These are phyloP conservation scores for Kappamyces sp. DNA, from an alignment of 192 early-diverging fungal species.

Conservation along the genomic window DNA sequence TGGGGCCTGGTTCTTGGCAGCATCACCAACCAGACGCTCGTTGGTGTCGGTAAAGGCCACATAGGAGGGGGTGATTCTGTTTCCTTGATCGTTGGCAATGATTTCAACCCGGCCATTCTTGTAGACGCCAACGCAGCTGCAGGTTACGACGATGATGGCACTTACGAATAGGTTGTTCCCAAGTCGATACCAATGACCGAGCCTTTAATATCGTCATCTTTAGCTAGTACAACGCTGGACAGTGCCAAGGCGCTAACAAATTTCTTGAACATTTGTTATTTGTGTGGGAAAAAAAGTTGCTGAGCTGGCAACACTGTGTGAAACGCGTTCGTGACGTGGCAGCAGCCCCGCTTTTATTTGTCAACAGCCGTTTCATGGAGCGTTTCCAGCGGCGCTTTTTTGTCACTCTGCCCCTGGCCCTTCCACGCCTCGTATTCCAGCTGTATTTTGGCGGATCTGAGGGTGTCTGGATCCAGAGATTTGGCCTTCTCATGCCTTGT, in stretches of 20 bases:
- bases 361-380: too few relatives aligned
- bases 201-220: constrained; percentile 27
- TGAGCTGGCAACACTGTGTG: too few relatives aligned
- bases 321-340: too few relatives aligned
- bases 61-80: constrained; percentile 93
- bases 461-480: neutral
- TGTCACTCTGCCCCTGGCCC: too few relatives aligned
- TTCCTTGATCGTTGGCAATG: constrained; percentile 95
- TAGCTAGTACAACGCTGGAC: neutral
- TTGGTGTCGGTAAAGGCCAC: constrained; percentile 82
- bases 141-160: constrained; percentile 18
- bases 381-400: too few relatives aligned
- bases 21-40: constrained; percentile 88
- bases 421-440: constrained; percentile 12
- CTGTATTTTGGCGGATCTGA: constrained; percentile 7
- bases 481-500: neutral
- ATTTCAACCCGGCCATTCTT: constrained; percentile 95
- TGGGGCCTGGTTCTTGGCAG: constrained; percentile 91
- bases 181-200: constrained; percentile 88
- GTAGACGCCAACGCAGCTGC: constrained; percentile 90
- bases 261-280: too few relatives aligned
- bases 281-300: too few relatives aligned
- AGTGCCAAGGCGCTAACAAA: too few relatives aligned
- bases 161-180: constrained; percentile 72
- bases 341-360: too few relatives aligned